Evolutionary conservation across 768 basidiomycete species (phyloP).

Genomic region (Lactarius hengduanensis): DNA sequence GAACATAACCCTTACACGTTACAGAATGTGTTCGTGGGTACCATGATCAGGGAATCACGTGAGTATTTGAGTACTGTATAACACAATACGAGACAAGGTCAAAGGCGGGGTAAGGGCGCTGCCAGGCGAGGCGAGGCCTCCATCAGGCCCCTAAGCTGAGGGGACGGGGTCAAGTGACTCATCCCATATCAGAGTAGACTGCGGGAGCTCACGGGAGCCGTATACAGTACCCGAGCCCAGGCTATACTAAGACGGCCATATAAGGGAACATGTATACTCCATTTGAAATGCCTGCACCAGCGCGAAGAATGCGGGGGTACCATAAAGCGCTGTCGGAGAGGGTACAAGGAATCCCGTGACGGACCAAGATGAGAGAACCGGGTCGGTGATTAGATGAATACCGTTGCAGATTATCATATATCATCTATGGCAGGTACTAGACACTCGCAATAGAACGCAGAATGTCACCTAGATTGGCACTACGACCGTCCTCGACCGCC

Average conservation of each 20-base stretch:
- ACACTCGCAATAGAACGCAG: too few relatives aligned
- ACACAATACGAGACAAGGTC: too few relatives aligned
- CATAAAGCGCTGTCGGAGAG: not conserved
- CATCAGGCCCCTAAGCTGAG: not conserved
- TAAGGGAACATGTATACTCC: not conserved
- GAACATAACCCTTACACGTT: slow-evolving; percentile 50
- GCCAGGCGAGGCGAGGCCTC: not conserved
- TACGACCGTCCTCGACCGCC: not conserved
- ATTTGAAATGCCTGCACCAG: too few relatives aligned
- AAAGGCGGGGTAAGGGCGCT: too few relatives aligned
- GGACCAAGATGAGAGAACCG: not conserved
- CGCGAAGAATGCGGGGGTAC: not conserved
- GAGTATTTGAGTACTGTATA: too few relatives aligned
- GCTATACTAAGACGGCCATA: not conserved
- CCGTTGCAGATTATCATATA: too few relatives aligned
- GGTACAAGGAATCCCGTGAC: not conserved
- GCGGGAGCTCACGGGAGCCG: not conserved
- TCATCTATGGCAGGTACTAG: too few relatives aligned
- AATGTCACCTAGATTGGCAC: not conserved
- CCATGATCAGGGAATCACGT: too few relatives aligned
- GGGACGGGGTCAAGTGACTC: not conserved
- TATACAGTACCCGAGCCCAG: not conserved
- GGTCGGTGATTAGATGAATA: not conserved
- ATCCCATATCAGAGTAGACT: not conserved
- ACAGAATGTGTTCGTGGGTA: not conserved